Evolutionary conservation across 2,329 filamentous ascomycete species (phyloP).

Genomic region (Botryotinia narcissicola): DNA sequence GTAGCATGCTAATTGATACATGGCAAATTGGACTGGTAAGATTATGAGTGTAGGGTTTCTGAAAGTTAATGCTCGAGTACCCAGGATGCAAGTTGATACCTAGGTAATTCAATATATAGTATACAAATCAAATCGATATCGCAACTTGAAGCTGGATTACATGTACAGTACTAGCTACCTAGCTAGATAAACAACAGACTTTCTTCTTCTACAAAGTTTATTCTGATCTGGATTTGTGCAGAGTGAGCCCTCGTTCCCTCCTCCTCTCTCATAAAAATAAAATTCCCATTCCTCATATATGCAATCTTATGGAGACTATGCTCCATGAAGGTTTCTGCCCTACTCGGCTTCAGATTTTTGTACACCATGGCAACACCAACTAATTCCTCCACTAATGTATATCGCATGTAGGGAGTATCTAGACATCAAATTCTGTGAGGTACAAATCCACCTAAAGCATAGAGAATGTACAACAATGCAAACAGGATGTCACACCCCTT

Average conservation of each 20-base stretch:
- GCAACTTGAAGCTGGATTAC: neutral
- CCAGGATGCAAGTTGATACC: neutral
- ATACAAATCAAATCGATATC: neutral
- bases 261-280: neutral
- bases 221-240: neutral
- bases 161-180: too few relatives aligned
- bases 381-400: slow-evolving; percentile 2
- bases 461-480: slow-evolving; percentile 11
- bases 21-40: neutral
- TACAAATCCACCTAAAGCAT: slow-evolving; percentile 1
- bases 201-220: neutral
- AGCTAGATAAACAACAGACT: too few relatives aligned
- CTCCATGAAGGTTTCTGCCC: slow-evolving; percentile 11
- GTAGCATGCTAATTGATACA: neutral
- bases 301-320: slow-evolving; percentile 15
- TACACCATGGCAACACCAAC: slow-evolving; percentile 14
- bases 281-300: neutral
- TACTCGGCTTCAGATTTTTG: slow-evolving; percentile 12
- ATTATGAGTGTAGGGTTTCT: neutral
- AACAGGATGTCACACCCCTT: slow-evolving; percentile 11
- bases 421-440: neutral
- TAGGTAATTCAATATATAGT: neutral
- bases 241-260: neutral
- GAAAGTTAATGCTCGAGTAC: neutral
- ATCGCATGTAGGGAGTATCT: neutral